Percentiles rank a stretch among this genome's conserved stretches.
Conservation (phyloP, 805 yeast species). For the Henningerozyma blattae region DNA sequence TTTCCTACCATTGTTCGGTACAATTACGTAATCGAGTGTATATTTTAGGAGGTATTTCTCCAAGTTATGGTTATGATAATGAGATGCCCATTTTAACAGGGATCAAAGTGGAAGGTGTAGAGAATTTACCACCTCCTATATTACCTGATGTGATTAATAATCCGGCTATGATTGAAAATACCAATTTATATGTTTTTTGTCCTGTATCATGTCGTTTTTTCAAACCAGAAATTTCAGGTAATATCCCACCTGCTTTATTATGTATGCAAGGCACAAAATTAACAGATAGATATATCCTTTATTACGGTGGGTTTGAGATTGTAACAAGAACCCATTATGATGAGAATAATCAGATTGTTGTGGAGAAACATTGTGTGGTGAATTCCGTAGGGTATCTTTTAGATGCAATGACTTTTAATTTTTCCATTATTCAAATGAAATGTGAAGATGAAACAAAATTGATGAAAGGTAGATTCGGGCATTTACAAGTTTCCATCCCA, state of each 20-base stretch:
- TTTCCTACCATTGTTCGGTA: constrained; percentile 32
- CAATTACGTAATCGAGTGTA: constrained; percentile 26
- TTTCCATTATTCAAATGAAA: constrained; percentile 29
- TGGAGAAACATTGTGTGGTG: constrained; percentile 33
- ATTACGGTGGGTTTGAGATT: constrained; percentile 55
- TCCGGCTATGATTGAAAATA: constrained; percentile 31
- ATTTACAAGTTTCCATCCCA: constrained; percentile 21
- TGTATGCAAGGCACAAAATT: constrained; percentile 37
- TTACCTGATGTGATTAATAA: constrained; percentile 29
- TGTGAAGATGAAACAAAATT: background rate
- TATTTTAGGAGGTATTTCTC: constrained; percentile 35
- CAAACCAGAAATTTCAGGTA: constrained; percentile 25
- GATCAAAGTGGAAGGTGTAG: constrained; percentile 26
- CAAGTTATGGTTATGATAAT: constrained; percentile 15
- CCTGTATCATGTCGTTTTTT: constrained; percentile 28
- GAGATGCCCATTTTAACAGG: constrained; percentile 24
- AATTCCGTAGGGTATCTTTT: constrained; percentile 48
- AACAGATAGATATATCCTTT: constrained; percentile 43
- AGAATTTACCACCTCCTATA: constrained; percentile 36
- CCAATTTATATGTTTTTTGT: constrained; percentile 25
- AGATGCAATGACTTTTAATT: constrained; percentile 38
- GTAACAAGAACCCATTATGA: constrained; percentile 23
- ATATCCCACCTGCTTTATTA: constrained; percentile 40
- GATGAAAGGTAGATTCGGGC: constrained; percentile 29
- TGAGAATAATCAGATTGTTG: constrained; percentile 22